Evolutionary conservation across 2,329 filamentous ascomycete species (phyloP), one percentile per base, ranked within the genome.

Genomic region (Dothistroma pini): DNA sequence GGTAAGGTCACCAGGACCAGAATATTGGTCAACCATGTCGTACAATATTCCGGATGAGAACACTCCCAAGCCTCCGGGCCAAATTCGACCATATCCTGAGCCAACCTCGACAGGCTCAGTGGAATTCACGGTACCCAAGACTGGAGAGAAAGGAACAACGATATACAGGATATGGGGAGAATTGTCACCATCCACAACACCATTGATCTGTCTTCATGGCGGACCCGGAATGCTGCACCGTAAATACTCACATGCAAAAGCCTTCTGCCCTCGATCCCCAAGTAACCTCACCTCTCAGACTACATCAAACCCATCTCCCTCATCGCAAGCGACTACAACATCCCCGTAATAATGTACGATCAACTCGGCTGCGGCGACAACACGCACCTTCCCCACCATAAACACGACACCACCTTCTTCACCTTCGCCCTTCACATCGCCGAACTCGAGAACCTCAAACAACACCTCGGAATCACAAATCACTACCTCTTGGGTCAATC

Each of bases 281-380:
- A 9, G 14, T 48, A 25, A 47, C 53, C 19, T 53, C 21, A n/a
- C 5, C 31, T 69, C 8, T 68, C 72, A 62, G 66, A 72, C 53
- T 75, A 73, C 60, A 61, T 75, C 29, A 60, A 66, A 1, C 66
- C 71, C 10, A 68, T 83, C 31, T 69, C 66, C 0, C 71, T 82
- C 3, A 66, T 74, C 25, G 58, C 64, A 1, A 41, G 44, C 12
- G 65, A 72, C 11, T 72, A 73, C 63, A 64, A 68, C 29, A 74
- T 76, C 8, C 78, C 81, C 0, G 69, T 83, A 4, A 70, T 84
- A 41, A 77, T 83, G 66, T 84, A 83, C 67, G 81, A 84, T 66
- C 81, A 84, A 63, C 52, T 83, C 55, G 81, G 81, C 25, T 78
- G 76, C 62, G 81, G 80, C 10, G 67, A 66, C 21, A 81, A 77